Evolutionary conservation across 768 basidiomycete species (phyloP), one percentile per base, ranked within the genome.

Genomic region (Coprinopsis sp.): DNA sequence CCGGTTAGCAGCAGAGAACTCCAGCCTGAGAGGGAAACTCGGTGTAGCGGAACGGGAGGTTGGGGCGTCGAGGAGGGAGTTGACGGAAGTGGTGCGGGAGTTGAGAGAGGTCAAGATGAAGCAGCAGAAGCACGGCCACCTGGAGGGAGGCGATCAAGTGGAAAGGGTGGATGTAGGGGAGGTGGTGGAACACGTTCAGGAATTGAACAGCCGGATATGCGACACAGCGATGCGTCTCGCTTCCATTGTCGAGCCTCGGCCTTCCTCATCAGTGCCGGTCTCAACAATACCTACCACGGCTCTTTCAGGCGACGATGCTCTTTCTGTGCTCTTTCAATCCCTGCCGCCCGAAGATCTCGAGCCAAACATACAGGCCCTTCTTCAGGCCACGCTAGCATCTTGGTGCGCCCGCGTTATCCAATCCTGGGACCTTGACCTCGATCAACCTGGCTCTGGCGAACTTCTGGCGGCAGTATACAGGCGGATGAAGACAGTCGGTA

Each of bases 401-500:
- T 47, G 46, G 46, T 40, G 46, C 24, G 46, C 46, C 12, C n/a
- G n/a, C 31, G 24, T 29, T 7, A 23, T 47, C 8, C 38, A 39
- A n/a, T 39, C 46, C 13, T 47, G 46, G 46, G 31, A 39, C 23
- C 16, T 41, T 5, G 31, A 33, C 18, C 29, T 11, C 14, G 24
- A 16, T 23, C 12, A 3, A 13, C 18, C 8, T 14, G 23, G 7
- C 8, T n/a, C 25, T 12, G 16, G 37, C 19, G 30, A 39, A 11
- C 33, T 31, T 24, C 30, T 47, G 3, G 13, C 33, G 18, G 22
- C 46, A 7, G 24, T 47, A 19, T 41, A 47, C 23, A 13, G 46
- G 10, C 39, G 33, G 38, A 28, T 47, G 21, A 47, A 25, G 24
- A 47, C 30, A 23, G 46, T 47, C 24, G 46, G 46, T 41, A 25